Evolutionary conservation across 208 protist species (phyloP), one percentile per base, ranked within the genome.

Genomic region (Leishmania lainsoni): DNA sequence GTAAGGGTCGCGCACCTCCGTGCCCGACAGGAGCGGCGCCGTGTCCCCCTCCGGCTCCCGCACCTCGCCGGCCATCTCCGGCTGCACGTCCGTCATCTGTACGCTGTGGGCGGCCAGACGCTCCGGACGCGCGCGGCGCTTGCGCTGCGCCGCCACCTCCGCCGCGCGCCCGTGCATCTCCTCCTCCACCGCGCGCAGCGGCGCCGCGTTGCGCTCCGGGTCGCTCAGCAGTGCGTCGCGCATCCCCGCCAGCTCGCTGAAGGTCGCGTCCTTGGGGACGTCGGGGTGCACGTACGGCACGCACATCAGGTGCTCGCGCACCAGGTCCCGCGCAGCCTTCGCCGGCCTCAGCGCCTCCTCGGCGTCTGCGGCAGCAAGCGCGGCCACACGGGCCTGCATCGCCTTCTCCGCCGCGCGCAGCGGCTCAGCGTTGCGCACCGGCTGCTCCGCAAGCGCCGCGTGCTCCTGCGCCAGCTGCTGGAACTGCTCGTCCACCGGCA

Each of bases 231-330:
- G 70, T 0, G 22, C 75, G 16, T 61, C 78, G 51, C 83, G 73
- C 32, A 78, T 20, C 29, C 65, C 79, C 45, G 76, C 74, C 58
- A 91, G 74, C 29, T 42, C 26, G 29, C 86, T 78, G 69, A 93
- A 91, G 35, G 42, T 79, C n/a, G 84, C 84, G 78, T 91, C 85
- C 75, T 76, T 72, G 49, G 51, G 80, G 1, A 91, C 20, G 59
- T 88, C 89, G 65, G 86, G 68, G 20, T 29, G 49, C 26, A 54
- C 63, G 58, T 92, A 84, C 42, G 84, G 32, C 26, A 69, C 76
- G 29, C 54, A 29, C 49, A 51, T 63, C 20, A 74, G 79, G 68
- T 84, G 51, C 26, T 75, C 84, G 16, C 61, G 65, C 22, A 72
- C 52, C 9, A 87, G 51, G 68, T 84, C 59, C 63, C 78, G 66